A percentile compares a stretch with the other conserved stretches of the same genome.
Conservation (phyloP, 306 rosid species). For the Leucaena leucocephala region DNA sequence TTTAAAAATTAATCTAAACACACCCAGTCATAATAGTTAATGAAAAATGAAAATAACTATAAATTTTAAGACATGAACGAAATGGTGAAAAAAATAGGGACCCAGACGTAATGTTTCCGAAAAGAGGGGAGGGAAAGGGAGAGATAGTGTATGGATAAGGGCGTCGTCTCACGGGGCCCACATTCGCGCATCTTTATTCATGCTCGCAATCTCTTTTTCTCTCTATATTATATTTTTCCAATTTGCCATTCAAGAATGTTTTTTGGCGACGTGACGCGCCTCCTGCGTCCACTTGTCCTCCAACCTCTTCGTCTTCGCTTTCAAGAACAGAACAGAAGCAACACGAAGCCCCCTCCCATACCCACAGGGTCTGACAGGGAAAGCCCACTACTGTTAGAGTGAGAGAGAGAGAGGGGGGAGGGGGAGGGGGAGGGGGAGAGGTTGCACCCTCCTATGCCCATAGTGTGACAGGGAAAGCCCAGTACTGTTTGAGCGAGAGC, state of each 20-base stretch:
- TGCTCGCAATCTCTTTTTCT: neutral
- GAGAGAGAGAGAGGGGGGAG: no score
- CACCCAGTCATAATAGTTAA: no score
- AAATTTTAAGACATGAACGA: no score
- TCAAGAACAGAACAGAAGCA: conserved; percentile 69
- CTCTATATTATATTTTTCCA: no score
- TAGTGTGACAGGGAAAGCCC: no score
- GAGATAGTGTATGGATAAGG: conserved; percentile 36
- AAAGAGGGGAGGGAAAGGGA: neutral
- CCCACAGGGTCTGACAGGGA: conserved; percentile 22
- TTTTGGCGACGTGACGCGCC: neutral
- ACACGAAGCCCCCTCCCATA: conserved; percentile 44
- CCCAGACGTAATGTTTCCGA: neutral
- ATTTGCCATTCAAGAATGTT: conserved; percentile 5
- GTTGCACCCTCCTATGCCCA: no score
- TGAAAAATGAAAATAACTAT: no score
- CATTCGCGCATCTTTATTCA: conserved; percentile 25
- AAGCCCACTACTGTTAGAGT: neutral
- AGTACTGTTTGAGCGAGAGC: neutral
- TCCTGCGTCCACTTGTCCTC: conserved; percentile 62
- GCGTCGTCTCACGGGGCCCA: conserved; percentile 21
- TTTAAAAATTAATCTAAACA: no score
- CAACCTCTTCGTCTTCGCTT: conserved; percentile 58
- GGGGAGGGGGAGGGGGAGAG: no score
- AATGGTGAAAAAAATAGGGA: no score